Percentiles rank a stretch among this genome's conserved stretches.
phyloP scores from a whole-genome alignment of 2,329 filamentous ascomycete species.

The Fusarium clavum region DNA sequence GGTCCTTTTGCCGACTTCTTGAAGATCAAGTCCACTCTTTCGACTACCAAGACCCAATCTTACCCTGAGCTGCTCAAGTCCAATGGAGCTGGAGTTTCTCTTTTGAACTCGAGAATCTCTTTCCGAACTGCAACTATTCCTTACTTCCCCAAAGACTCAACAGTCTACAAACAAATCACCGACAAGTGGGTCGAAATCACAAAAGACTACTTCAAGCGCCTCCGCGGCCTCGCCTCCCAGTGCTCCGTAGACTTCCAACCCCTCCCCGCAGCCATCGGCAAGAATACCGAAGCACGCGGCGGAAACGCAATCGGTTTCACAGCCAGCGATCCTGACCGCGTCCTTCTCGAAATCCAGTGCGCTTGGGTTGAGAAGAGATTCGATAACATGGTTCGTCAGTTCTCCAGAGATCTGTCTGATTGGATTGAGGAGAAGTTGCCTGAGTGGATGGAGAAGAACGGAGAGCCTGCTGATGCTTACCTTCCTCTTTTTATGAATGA shows the following conservation, averaged over 20 bases:
- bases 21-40: constrained; percentile 8
- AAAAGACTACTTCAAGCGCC: constrained; percentile 6
- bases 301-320: constrained; percentile 26
- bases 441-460: constrained; percentile 4
- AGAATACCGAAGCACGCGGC: constrained; percentile 3
- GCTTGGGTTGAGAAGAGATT: constrained; percentile 12
- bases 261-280: constrained; percentile 5
- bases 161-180: constrained; percentile 14
- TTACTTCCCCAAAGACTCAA: not conserved
- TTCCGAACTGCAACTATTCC: constrained; percentile 24
- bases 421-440: constrained; percentile 17
- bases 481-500: constrained; percentile 23
- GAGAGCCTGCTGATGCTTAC: not conserved
- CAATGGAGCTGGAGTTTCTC: constrained; percentile 9
- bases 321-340: not conserved
- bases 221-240: constrained; percentile 7
- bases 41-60: not conserved
- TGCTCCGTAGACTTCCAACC: constrained; percentile 33
- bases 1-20: constrained; percentile 24
- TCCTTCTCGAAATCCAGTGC: constrained; percentile 25
- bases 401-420: constrained; percentile 7
- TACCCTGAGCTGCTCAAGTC: constrained; percentile 23
- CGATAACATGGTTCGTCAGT: constrained; percentile 3
- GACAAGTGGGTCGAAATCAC: constrained; percentile 6
- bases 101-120: constrained; percentile 19